These are phyloP conservation scores for Trifolium repens DNA, from an alignment of 306 rosid species.

Conservation along the genomic window DNA sequence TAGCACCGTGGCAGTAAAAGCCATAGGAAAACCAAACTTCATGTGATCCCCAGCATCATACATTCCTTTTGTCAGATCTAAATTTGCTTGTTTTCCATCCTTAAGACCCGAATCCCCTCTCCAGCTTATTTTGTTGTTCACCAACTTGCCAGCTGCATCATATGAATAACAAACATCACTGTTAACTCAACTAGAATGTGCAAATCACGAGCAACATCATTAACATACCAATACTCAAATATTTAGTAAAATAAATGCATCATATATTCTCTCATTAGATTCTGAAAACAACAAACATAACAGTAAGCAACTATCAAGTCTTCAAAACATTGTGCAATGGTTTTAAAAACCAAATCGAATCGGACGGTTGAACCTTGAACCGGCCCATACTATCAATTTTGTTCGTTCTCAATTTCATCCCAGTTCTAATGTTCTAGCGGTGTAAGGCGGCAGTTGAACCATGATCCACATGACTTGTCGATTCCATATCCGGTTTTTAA, in stretches of 20 bases:
- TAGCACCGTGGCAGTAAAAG: conserved; percentile 86
- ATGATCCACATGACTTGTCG: not conserved
- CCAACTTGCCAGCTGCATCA: conserved; percentile 80
- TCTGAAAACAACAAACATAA: not conserved
- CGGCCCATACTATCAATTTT: not conserved
- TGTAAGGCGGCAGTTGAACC: not conserved
- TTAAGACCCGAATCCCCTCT: conserved; percentile 88
- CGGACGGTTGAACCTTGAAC: not conserved
- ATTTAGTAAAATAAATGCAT: conserved; percentile 9
- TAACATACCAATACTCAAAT: conserved; percentile 8
- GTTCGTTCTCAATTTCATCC: too few species aligned
- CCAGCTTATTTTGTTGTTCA: conserved; percentile 70
- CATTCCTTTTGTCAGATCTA: conserved; percentile 94
- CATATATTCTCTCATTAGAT: not conserved
- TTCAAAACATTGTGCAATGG: not conserved
- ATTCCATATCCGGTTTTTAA: not conserved
- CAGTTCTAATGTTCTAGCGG: too few species aligned
- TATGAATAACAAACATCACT: conserved; percentile 20
- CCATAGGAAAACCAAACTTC: conserved; percentile 96
- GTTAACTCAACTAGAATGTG: conserved; percentile 23
- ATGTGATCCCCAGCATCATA: conserved; percentile 95
- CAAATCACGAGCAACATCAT: conserved; percentile 9
- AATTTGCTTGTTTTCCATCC: conserved; percentile 69
- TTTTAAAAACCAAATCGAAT: not conserved
- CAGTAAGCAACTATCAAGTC: not conserved